phyloP scores from a whole-genome alignment of 768 basidiomycete species.

The Agrocybe praecox region DNA sequence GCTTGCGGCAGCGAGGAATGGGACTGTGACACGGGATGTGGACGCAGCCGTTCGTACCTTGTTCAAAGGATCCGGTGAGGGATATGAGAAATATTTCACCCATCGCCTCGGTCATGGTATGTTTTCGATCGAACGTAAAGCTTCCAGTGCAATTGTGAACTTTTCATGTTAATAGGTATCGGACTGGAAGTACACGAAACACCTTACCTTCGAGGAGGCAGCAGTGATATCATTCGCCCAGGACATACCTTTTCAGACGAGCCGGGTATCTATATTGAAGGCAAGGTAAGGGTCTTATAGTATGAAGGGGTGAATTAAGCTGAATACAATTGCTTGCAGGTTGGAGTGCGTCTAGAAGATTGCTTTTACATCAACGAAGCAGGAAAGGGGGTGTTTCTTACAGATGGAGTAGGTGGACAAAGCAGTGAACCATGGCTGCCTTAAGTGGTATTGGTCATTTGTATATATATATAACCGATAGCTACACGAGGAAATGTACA shows the following conservation, averaged over 20 bases:
- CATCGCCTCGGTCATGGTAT: constrained; percentile 81
- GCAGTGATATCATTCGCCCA: constrained; percentile 50
- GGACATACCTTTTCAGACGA: constrained; percentile 86
- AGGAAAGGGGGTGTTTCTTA: constrained; percentile 63
- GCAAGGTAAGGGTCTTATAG: constrained; percentile 37
- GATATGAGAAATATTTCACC: constrained; percentile 67
- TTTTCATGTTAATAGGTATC: constrained; percentile 53
- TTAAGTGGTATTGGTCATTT: constrained; percentile 14
- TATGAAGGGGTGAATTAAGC: not conserved
- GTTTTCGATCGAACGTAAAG: constrained; percentile 16
- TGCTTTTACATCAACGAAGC: constrained; percentile 68
- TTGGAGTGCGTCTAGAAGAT: constrained; percentile 84
- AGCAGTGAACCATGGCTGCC: constrained; percentile 47
- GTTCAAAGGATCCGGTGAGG: constrained; percentile 34
- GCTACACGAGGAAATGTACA: constrained; percentile 11
- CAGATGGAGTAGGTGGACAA: constrained; percentile 63
- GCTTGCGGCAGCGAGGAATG: constrained; percentile 45
- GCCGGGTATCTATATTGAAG: constrained; percentile 76
- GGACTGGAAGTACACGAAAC: constrained; percentile 83
- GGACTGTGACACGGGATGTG: constrained; percentile 52
- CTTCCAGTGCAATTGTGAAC: constrained; percentile 1
- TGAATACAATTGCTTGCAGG: constrained; percentile 33
- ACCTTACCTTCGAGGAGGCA: constrained; percentile 79
- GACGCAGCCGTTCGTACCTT: constrained; percentile 63
- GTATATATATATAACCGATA: not conserved